Evolutionary conservation across 2,329 filamentous ascomycete species (phyloP).

Genomic region (Thelonectria rubi): DNA sequence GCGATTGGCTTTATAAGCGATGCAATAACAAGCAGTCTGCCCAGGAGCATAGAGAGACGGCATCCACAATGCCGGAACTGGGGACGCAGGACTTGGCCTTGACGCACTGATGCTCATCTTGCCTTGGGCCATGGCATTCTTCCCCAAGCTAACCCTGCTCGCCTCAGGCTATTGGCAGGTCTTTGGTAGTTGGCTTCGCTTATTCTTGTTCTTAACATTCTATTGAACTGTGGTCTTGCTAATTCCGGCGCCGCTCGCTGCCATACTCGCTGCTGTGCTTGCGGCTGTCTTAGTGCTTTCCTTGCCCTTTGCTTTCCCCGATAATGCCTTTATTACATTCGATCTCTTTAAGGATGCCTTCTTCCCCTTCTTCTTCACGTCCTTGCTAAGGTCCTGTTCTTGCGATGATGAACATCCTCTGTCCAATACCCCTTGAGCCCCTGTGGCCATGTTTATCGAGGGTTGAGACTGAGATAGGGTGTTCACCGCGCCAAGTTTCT

Average conservation of each 20-base stretch:
- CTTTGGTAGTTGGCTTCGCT: not conserved
- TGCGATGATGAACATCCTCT: not conserved
- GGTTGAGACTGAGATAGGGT: slow-evolving; percentile 2
- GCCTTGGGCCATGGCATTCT: slow-evolving; percentile 1
- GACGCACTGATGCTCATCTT: not conserved
- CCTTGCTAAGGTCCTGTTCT: slow-evolving; percentile 2
- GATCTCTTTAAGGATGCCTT: not conserved
- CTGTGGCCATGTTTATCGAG: not conserved
- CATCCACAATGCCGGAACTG: not conserved
- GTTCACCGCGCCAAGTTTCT: not conserved
- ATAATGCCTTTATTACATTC: not conserved
- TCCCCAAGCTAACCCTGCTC: not conserved
- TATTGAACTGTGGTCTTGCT: not conserved
- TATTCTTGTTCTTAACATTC: not conserved
- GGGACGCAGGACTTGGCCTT: too few species aligned
- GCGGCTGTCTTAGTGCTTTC: not conserved
- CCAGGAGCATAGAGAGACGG: not conserved
- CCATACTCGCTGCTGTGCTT: not conserved
- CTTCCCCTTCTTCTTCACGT: not conserved
- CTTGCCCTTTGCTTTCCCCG: not conserved
- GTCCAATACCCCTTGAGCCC: slow-evolving; percentile 1
- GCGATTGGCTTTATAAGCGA: not conserved
- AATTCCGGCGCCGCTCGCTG: not conserved
- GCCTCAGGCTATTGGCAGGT: not conserved
- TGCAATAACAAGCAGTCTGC: slow-evolving; percentile 7